These are phyloP conservation scores for Crithidia acanthocephali DNA, from an alignment of 208 protist species.

Conservation along the genomic window DNA sequence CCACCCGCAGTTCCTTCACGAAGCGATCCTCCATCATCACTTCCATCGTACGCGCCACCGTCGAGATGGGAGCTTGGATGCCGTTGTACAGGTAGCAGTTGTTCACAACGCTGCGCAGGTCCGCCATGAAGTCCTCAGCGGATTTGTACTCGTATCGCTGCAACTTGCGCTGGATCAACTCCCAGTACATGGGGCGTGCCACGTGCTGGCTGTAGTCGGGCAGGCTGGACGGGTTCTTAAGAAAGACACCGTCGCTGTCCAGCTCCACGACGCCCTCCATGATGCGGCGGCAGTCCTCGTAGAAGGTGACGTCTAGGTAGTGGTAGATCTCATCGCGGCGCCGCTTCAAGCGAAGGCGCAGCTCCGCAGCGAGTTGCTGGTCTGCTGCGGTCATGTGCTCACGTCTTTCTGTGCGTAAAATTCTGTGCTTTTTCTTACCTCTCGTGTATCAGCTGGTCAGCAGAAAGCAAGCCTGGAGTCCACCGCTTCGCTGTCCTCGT, in stretches of 20 bases:
- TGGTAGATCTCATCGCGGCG: slow-evolving; percentile 53
- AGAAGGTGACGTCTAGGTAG: slow-evolving; percentile 71
- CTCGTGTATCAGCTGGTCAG: too few relatives aligned
- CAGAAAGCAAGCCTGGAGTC: too few relatives aligned
- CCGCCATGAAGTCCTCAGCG: slow-evolving; percentile 66
- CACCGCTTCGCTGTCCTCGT: too few relatives aligned
- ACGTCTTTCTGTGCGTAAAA: too few relatives aligned
- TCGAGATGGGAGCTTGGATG: slow-evolving; percentile 42
- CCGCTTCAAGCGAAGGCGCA: slow-evolving; percentile 56
- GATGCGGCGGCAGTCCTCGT: slow-evolving; percentile 54
- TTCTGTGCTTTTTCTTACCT: too few relatives aligned
- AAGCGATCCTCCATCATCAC: slow-evolving; percentile 85
- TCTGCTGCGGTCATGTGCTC: slow-evolving; percentile 11
- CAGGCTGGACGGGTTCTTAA: slow-evolving; percentile 50
- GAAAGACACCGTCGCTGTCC: slow-evolving; percentile 54
- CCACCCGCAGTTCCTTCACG: slow-evolving; percentile 60
- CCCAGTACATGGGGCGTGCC: slow-evolving; percentile 67
- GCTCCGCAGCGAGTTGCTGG: slow-evolving; percentile 13
- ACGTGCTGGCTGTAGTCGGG: slow-evolving; percentile 60
- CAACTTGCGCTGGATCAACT: slow-evolving; percentile 63
- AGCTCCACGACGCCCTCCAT: slow-evolving; percentile 37
- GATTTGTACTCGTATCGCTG: slow-evolving; percentile 62
- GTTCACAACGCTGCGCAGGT: slow-evolving; percentile 83
- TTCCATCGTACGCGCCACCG: slow-evolving; percentile 61
- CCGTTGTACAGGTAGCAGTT: slow-evolving; percentile 88